phyloP scores from a whole-genome alignment of 1,139 yeast species.

The Maudiozyma humilis region DNA sequence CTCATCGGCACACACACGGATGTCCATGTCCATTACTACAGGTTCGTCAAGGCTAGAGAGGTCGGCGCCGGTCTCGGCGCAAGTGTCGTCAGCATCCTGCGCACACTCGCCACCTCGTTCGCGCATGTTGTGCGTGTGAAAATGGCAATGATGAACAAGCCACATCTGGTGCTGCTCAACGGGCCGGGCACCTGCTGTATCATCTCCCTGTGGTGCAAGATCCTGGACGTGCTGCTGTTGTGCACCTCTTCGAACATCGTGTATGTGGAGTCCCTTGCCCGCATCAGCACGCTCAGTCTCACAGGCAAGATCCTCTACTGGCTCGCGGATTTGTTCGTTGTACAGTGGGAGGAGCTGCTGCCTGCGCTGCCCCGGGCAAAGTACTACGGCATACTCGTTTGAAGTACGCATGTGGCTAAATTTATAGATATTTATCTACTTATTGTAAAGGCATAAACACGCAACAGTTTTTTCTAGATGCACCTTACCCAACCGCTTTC shows the following conservation, averaged over 20 bases:
- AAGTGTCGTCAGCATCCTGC: constrained; percentile 18
- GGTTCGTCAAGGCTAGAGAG: constrained; percentile 64
- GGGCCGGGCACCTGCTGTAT: constrained; percentile 83
- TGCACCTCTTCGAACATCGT: constrained; percentile 46
- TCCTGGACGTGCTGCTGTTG: constrained; percentile 41
- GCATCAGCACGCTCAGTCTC: constrained; percentile 68
- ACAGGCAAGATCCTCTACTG: constrained; percentile 68
- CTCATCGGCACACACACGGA: constrained; percentile 28
- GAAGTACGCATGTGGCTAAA: too few relatives aligned
- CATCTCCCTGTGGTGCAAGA: constrained; percentile 62
- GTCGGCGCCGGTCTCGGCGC: constrained; percentile 33
- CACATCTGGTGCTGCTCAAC: constrained; percentile 49
- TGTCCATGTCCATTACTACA: constrained; percentile 30
- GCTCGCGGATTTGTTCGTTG: constrained; percentile 66
- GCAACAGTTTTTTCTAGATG: not conserved
- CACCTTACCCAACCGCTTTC: not conserved
- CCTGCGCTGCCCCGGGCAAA: constrained; percentile 47
- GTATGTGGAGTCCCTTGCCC: constrained; percentile 81
- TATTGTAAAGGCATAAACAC: not conserved
- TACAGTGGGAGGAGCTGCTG: constrained; percentile 75
- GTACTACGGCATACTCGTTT: constrained; percentile 71
- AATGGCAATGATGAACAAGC: constrained; percentile 13
- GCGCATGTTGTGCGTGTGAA: constrained; percentile 15
- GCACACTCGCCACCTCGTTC: constrained; percentile 19
- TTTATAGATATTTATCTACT: too few relatives aligned